A percentile compares a stretch with the other conserved stretches of the same genome.
These are phyloP conservation scores for Trichomonas tenax DNA, from an alignment of 208 protist species.

Conservation along the genomic window DNA sequence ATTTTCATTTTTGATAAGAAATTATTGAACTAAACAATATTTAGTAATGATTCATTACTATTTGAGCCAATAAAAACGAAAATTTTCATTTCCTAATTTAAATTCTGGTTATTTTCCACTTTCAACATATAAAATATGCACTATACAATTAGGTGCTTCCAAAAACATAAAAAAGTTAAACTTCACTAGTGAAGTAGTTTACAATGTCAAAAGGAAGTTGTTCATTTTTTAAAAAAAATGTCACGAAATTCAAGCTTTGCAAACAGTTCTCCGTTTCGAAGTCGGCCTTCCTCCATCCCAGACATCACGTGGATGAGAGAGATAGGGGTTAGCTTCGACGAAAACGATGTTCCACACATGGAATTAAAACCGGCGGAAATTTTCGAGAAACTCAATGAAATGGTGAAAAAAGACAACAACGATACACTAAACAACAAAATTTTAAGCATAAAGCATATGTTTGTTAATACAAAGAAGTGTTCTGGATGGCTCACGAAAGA, in stretches of 20 bases:
- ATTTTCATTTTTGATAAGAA: no score
- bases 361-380: neutral
- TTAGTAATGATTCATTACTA: no score
- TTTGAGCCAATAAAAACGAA: no score
- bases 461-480: neutral
- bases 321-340: neutral
- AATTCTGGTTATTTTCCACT: no score
- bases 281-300: neutral
- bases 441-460: neutral
- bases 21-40: no score
- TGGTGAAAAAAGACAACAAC: neutral
- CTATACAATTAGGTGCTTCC: no score
- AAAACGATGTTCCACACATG: neutral
- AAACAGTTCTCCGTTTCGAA: neutral
- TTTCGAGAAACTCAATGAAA: neutral
- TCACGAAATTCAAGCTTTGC: neutral
- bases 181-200: no score
- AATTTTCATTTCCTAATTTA: no score
- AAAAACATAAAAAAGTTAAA: no score
- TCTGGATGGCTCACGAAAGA: neutral
- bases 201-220: no score
- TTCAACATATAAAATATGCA: no score
- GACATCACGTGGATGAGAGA: neutral
- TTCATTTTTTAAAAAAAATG: no score
- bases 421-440: neutral